Conservation (phyloP, 2,329 filamentous ascomycete species). For the Anthostomella pinea region DNA sequence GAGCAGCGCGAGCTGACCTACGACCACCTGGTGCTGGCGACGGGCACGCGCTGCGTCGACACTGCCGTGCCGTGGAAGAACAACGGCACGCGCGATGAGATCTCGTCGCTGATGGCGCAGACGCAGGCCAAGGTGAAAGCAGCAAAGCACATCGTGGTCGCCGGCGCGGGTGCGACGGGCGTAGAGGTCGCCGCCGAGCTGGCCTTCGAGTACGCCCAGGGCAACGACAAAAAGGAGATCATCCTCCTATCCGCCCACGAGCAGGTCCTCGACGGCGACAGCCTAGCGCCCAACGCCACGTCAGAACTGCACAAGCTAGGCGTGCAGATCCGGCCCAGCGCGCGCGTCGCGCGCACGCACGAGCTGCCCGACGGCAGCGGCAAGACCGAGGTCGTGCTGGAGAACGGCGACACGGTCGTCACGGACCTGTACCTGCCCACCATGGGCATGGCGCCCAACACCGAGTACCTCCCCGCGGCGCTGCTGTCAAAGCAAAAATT, state of each 20-base stretch:
- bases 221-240: constrained; percentile 49
- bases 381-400: constrained; percentile 47
- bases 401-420: constrained; percentile 43
- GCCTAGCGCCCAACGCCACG: constrained; percentile 39
- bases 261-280: constrained; percentile 44
- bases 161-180: constrained; percentile 54
- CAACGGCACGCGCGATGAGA: constrained; percentile 44
- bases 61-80: constrained; percentile 52
- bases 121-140: constrained; percentile 40
- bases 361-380: constrained; percentile 41
- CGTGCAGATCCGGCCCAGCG: constrained; percentile 45
- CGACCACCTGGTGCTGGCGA: constrained; percentile 57
- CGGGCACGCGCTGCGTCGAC: constrained; percentile 45
- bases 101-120: constrained; percentile 37
- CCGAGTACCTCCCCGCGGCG: constrained; percentile 46
- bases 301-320: constrained; percentile 51
- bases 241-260: constrained; percentile 43
- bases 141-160: constrained; percentile 54
- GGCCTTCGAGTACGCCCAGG: constrained; percentile 45
- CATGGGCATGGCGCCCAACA: constrained; percentile 54
- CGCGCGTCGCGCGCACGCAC: constrained; percentile 38
- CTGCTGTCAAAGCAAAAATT: constrained; percentile 44
- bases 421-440: constrained; percentile 59
- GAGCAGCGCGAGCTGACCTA: constrained; percentile 40
- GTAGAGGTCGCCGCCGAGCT: constrained; percentile 56